Evolutionary conservation across 331 rosid species (phyloP).

Genomic region (Spiraea crenata): DNA sequence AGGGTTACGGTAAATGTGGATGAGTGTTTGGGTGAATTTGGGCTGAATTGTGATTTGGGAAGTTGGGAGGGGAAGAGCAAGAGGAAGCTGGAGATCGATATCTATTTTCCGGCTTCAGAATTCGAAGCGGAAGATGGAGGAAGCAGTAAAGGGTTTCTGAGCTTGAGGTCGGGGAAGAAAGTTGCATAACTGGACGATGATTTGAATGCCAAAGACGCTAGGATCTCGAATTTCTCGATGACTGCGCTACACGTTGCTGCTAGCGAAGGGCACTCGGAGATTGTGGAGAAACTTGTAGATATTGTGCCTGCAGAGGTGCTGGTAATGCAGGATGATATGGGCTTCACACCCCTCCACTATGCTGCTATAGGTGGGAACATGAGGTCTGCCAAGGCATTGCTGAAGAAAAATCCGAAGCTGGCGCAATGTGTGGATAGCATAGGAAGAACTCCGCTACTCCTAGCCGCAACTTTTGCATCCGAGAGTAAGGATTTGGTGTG

Average conservation of each 20-base stretch:
- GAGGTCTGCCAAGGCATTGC: too few species aligned
- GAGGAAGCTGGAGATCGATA: slow-evolving; percentile 28
- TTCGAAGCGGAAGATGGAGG: slow-evolving; percentile 18
- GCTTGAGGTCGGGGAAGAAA: slow-evolving; percentile 56
- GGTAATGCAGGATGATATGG: slow-evolving; percentile 22
- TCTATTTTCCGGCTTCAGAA: slow-evolving; percentile 6
- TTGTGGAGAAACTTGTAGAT: slow-evolving; percentile 15
- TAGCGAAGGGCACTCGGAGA: slow-evolving; percentile 1
- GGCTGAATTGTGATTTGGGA: slow-evolving; percentile 10
- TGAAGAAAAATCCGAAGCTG: too few species aligned
- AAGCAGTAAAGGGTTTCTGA: slow-evolving; percentile 18
- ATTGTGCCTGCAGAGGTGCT: slow-evolving; percentile 36
- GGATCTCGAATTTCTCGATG: slow-evolving; percentile 6
- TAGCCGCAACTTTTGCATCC: too few species aligned
- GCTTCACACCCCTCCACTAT: too few species aligned
- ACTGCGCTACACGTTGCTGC: slow-evolving; percentile 12
- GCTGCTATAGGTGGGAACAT: too few species aligned
- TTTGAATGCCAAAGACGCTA: background rate
- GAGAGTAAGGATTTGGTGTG: too few species aligned
- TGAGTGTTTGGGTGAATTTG: slow-evolving; percentile 12
- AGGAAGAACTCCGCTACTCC: too few species aligned
- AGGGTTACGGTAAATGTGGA: slow-evolving; percentile 26
- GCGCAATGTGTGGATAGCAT: too few species aligned
- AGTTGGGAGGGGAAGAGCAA: slow-evolving; percentile 22
- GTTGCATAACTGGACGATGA: slow-evolving; percentile 12